Conservation (phyloP, 2,329 filamentous ascomycete genomes). For the Tricladium varicosporioides region DNA sequence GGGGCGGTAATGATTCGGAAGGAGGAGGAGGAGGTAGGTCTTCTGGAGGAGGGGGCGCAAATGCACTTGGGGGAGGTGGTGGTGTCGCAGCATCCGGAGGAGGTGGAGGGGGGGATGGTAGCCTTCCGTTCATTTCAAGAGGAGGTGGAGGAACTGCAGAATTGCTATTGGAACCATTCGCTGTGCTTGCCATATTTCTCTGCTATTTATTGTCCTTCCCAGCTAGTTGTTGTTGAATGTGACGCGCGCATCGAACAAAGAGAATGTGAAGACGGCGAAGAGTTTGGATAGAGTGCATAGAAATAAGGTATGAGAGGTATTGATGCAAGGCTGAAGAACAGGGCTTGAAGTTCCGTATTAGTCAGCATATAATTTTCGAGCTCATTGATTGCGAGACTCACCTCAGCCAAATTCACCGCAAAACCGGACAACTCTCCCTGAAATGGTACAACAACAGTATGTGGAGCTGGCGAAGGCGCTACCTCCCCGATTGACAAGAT, state of each 20-base stretch:
- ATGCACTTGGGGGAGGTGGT: slow-evolving; percentile 40
- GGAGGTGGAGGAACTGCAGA: slow-evolving; percentile 25
- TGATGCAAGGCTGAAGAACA: slow-evolving; percentile 9
- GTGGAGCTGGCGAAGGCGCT: slow-evolving; percentile 66
- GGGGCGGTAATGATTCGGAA: slow-evolving; percentile 39
- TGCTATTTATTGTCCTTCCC: not conserved
- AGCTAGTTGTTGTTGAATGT: not conserved
- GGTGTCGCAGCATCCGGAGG: slow-evolving; percentile 33
- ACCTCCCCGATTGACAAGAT: slow-evolving; percentile 74
- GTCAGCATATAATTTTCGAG: not conserved
- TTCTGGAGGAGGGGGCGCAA: slow-evolving; percentile 29
- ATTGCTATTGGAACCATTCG: slow-evolving; percentile 16
- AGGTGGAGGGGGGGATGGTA: slow-evolving; percentile 32
- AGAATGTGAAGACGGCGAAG: not conserved
- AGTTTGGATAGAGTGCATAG: not conserved
- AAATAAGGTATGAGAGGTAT: not conserved
- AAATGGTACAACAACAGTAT: slow-evolving; percentile 22
- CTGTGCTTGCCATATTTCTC: not conserved
- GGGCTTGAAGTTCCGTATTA: not conserved
- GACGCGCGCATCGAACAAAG: not conserved
- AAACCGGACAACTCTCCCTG: slow-evolving; percentile 11
- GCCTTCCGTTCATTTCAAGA: slow-evolving; percentile 23
- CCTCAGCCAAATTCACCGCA: slow-evolving; percentile 6
- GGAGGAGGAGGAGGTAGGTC: slow-evolving; percentile 36
- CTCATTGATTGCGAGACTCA: not conserved